Base-by-base conservation (phyloP, 2,329 filamentous ascomycete genomes). In the Arthrobotrys sphaeroides region DNA sequence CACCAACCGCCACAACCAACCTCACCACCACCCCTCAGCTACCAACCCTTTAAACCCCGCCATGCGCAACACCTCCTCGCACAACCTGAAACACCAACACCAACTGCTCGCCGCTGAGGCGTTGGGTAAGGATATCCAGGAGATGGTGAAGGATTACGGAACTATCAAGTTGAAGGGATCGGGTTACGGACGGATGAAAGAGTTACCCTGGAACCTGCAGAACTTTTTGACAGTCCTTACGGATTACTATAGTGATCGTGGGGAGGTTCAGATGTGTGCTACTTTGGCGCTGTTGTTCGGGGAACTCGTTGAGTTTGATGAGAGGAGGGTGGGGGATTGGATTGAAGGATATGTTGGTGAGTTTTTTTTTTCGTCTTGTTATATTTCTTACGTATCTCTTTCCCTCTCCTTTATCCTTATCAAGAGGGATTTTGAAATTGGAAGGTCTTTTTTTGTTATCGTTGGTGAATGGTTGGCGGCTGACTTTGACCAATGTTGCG, bases 261-360 rank as follows among this genome's bases (percentile, higher is more conserved):
- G 77, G 26, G 77, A 78, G 47, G 77, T 78, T 61, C 78, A 78
- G 70, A 78, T 79, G 78, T 77, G 74, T 70, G 78, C 77, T 38
- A 78, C 77, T 4, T 45, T 78, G 6, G 73, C 76, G 22, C 38
- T 79, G 38, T 55, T 79, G 31, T 69, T 76, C 31, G 55, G 65
- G 2, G 43, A 62, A 13, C 47, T 72, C 6, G 65, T 72, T 55
- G 31, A 72, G 51, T 51, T 78, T 49, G 77, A 77, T 20, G 77
- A 78, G 24, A 55, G 77, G 33, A 53, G 77, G 28, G 62, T 76
- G 42, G 70, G 76, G 12, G 78, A 78, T 55, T 78, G 78, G 77
- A 70, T 78, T 42, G 78, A 78, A 47, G 77, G 77, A 5, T 78
- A 78, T 68, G 75, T 78, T 60, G 77, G 77, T 78, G 49, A 61